Percentiles rank a stretch among this genome's conserved stretches.
Evolutionary conservation across 2,329 filamentous ascomycete genomes (phyloP).

Genomic region (Hymenoscyphus linearis): DNA sequence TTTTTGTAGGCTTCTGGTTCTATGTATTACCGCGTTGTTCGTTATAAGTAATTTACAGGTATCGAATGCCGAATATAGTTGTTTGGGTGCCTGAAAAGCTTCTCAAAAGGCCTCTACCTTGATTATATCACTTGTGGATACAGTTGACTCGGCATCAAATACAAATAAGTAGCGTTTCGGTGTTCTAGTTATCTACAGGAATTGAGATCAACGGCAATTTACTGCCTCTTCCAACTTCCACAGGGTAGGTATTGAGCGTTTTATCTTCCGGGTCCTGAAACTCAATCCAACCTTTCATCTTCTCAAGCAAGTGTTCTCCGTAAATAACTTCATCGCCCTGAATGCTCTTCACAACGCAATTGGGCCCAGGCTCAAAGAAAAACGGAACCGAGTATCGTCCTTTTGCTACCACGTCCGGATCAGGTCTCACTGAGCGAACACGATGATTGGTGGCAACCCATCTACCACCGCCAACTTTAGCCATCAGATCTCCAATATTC

Average conservation of each 20-base stretch:
- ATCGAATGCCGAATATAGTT: too few relatives aligned
- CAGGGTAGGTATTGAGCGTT: neutral
- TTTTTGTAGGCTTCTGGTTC: too few relatives aligned
- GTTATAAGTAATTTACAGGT: too few relatives aligned
- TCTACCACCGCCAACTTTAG: constrained; percentile 32
- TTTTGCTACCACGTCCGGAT: neutral
- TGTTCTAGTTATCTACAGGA: too few relatives aligned
- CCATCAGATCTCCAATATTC: constrained; percentile 42
- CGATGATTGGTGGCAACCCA: constrained; percentile 43
- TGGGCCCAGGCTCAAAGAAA: constrained; percentile 42
- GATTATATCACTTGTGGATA: too few relatives aligned
- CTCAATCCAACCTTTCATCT: constrained; percentile 41
- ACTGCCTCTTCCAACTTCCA: neutral
- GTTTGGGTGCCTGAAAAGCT: too few relatives aligned
- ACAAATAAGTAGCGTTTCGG: too few relatives aligned
- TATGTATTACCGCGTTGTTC: too few relatives aligned
- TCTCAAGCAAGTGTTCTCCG: constrained; percentile 38
- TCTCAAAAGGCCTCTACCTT: too few relatives aligned
- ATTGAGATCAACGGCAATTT: too few relatives aligned
- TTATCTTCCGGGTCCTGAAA: constrained; percentile 32
- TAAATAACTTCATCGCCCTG: constrained; percentile 32
- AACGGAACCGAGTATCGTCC: constrained; percentile 39
- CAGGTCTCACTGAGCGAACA: constrained; percentile 32
- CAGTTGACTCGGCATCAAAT: too few relatives aligned
- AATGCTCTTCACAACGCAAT: constrained; percentile 36